Evolutionary conservation across 208 protist genomes (phyloP).

Genomic region (Leishmania major): DNA sequence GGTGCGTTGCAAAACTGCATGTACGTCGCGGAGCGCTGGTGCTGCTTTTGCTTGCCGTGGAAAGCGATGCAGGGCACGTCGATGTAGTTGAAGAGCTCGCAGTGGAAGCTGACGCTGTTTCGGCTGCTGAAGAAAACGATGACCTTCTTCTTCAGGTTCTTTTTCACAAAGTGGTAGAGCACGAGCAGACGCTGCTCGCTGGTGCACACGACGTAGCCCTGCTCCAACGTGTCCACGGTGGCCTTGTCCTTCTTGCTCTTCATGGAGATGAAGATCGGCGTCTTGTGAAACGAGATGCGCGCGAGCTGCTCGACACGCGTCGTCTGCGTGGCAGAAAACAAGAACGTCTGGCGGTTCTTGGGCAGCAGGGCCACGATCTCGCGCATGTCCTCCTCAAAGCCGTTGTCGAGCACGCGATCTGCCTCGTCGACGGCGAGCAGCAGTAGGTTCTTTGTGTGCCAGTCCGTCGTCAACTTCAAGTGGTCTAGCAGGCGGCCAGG

Average conservation of each 20-base stretch:
- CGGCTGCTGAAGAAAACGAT: slow-evolving; percentile 99
- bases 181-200: slow-evolving; percentile 97
- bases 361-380: slow-evolving; percentile 99
- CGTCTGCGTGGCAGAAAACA: slow-evolving; percentile 99
- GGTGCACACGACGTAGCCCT: slow-evolving; percentile 98
- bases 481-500: slow-evolving; percentile 98
- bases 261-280: slow-evolving; percentile 97
- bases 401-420: slow-evolving; percentile 98
- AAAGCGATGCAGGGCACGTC: slow-evolving; percentile 99
- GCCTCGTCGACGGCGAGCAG: slow-evolving; percentile 99
- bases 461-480: slow-evolving; percentile 97
- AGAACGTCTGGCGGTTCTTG: slow-evolving; percentile 96
- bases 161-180: slow-evolving; percentile 99
- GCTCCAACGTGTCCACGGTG: slow-evolving; percentile 95
- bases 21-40: slow-evolving; percentile 99
- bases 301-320: slow-evolving; percentile 97
- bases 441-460: slow-evolving; percentile 97
- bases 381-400: slow-evolving; percentile 98
- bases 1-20: slow-evolving; percentile 99
- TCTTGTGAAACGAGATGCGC: slow-evolving; percentile 94
- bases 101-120: slow-evolving; percentile 98
- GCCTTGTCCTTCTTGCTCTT: slow-evolving; percentile 89
- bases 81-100: slow-evolving; percentile 99
- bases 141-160: slow-evolving; percentile 97
- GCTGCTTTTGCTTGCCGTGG: slow-evolving; percentile 99